phyloP scores from a whole-genome alignment of 345 rosid genomes.

The Populus euphratica region DNA sequence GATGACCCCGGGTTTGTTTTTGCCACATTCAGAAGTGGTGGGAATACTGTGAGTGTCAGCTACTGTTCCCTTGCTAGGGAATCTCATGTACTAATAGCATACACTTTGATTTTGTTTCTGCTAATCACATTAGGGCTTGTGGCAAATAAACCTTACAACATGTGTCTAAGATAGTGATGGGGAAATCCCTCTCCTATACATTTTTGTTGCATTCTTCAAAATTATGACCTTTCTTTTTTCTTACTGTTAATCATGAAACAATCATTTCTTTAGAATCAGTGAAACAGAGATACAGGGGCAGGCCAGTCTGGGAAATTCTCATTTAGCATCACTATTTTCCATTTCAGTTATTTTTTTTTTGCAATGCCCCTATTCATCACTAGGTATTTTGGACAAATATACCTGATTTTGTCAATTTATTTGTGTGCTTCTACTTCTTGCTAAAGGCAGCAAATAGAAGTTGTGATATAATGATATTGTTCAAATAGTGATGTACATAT shows the following conservation, averaged over 20 bases:
- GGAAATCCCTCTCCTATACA: conserved; percentile 3
- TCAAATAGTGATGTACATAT: background rate
- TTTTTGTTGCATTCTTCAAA: conserved; percentile 22
- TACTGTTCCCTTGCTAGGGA: conserved; percentile 54
- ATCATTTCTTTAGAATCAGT: background rate
- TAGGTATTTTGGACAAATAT: no score
- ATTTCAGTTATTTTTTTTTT: background rate
- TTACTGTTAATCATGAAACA: background rate
- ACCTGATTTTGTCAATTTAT: no score
- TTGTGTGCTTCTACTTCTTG: no score
- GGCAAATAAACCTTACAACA: conserved; percentile 17
- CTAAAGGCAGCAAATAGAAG: no score
- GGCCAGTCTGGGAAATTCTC: background rate
- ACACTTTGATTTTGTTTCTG: conserved; percentile 26
- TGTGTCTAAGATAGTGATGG: conserved; percentile 17
- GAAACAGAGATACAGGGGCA: background rate
- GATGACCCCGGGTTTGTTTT: conserved; percentile 54
- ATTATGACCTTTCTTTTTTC: no score
- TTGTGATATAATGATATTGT: no score
- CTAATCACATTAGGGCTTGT: conserved; percentile 18
- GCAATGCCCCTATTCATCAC: background rate
- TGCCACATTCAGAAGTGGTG: conserved; percentile 39
- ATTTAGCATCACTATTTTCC: no score
- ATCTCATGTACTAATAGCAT: conserved; percentile 39
- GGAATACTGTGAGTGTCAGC: conserved; percentile 34